Base-by-base conservation (phyloP, 345 rosid species). In the Eucalyptus tenuipes region DNA sequence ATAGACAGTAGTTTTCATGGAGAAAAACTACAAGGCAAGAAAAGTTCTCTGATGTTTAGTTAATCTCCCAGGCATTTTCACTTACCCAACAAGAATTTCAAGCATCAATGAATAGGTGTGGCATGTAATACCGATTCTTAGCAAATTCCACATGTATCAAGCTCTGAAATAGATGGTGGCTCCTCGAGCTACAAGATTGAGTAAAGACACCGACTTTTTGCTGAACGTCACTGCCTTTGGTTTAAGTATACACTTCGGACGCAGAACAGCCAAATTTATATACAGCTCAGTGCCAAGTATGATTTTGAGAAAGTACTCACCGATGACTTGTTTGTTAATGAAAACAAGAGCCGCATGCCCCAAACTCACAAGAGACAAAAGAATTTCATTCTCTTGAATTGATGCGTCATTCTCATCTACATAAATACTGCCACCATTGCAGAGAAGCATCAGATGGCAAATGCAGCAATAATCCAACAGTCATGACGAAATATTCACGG, bases 291-390 rank as follows among this genome's bases (percentile, higher is more conserved):
- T 33, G 14, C 27, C 14, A 40, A 71, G 13, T 18, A 71, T 37
- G 81, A 37, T 71, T 75, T 75, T 33, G n/a, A 50, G 24, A 31
- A n/a, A 25, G 42, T 24, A 66, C 89, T 49, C 71, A 93, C 97
- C 95, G 11, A 93, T 87, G 49, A 88, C 89, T 87, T 45, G 88
- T 88, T 93, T 91, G 92, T 95, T 95, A 40, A 94, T 87, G 91
- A 93, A 95, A 88, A 95, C 91, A 64, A 94, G 93, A 42, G 95
- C 97, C 9, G 94, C 95, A 87, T 95, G 97, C 53, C 97, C 97
- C 91, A 93, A 87, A 89, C 97, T 95, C 88, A 68, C 91, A 87
- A 94, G 88, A 50, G 55, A 85, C 87, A 95, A 48, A 87, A 87
- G 16, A 8, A 40, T 57, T 12, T 93, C 93, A 48, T 87, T 90